Evolutionary conservation across 2,329 filamentous ascomycete genomes (phyloP), one percentile per base, ranked within the genome.

Genomic region (Trematosphaeria pertusa): DNA sequence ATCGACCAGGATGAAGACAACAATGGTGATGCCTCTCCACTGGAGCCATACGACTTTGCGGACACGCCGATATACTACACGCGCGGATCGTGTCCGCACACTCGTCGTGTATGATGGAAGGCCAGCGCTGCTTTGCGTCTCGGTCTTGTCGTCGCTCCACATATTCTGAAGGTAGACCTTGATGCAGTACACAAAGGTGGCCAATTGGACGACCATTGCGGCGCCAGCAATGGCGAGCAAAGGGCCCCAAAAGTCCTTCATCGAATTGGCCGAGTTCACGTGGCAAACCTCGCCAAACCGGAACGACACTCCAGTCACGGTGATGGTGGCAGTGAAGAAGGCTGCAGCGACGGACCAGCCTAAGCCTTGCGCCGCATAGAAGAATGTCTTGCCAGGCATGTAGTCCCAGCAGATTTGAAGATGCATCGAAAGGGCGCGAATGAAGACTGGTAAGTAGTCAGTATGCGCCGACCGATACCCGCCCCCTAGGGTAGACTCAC

Each of bases 341-440:
- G 91, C 74, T 18, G 86, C 80, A 2, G 92, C 91, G 35, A 97
- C 81, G 14, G 88, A 88, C 89, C 93, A 97, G 52, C 94, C 94
- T 7, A 86, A 76, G 12, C 82, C 80, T 64, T 96, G 86, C 3
- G 93, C 86, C 56, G 84, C 82, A 78, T 90, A 91, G 85, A 97
- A 97, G 73, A 97, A 97, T 62, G 82, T 88, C 34, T 86, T 83
- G 30, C 94, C 94, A 3, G 96, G 89, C 6, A 93, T 85, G 24
- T 95, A 81, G 71, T 97, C 91, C 94, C 94, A 99, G 78, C 92
- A 97, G 56, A 99, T 97, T 72, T 97, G 94, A 19, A 99, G 84
- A 72, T 99, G 94, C 61, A 99, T 87, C 4, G 91, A 96, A 24
- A 97, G 75, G 0, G 93, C 89, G 54, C 94, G 86, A 50, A 97